Evolutionary conservation across 2,329 filamentous ascomycete genomes (phyloP).

Genomic region (Claviceps quebecensis): DNA sequence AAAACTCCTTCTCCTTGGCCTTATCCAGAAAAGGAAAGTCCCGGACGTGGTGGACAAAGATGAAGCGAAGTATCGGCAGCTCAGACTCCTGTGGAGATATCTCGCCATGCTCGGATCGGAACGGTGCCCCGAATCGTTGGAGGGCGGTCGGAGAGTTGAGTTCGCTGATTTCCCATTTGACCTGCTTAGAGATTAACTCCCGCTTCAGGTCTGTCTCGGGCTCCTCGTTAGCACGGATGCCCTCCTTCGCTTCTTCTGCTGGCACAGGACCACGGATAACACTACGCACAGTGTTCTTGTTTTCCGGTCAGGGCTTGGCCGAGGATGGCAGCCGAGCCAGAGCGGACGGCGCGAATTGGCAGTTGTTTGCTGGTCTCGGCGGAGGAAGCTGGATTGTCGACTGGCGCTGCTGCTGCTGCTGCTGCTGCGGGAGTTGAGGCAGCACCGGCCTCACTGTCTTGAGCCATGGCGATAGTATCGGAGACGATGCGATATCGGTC

Average conservation of each 20-base stretch:
- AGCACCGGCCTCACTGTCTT: background rate
- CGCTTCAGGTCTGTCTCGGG: slow-evolving; percentile 67
- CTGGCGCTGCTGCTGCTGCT: background rate
- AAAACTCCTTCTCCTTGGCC: slow-evolving; percentile 96
- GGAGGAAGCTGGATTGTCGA: slow-evolving; percentile 3
- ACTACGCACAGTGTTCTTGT: slow-evolving; percentile 79
- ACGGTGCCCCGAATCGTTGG: slow-evolving; percentile 88
- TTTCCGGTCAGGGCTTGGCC: slow-evolving; percentile 65
- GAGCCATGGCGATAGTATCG: slow-evolving; percentile 1
- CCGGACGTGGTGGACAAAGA: slow-evolving; percentile 94
- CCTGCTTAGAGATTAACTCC: slow-evolving; percentile 83
- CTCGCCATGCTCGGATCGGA: slow-evolving; percentile 83
- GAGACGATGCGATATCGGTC: background rate
- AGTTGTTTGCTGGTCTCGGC: slow-evolving; percentile 11
- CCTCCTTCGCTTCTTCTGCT: background rate
- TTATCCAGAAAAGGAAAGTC: slow-evolving; percentile 97
- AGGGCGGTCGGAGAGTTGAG: slow-evolving; percentile 90
- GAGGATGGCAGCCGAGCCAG: slow-evolving; percentile 20
- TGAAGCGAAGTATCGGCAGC: slow-evolving; percentile 82
- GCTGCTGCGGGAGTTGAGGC: background rate
- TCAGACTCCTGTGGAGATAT: slow-evolving; percentile 89
- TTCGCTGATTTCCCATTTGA: slow-evolving; percentile 78
- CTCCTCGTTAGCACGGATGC: slow-evolving; percentile 10
- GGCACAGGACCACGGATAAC: background rate
- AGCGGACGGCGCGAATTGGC: slow-evolving; percentile 17